Base-by-base conservation (phyloP, 2,329 filamentous ascomycete species). In the Metarhizium brunneum region DNA sequence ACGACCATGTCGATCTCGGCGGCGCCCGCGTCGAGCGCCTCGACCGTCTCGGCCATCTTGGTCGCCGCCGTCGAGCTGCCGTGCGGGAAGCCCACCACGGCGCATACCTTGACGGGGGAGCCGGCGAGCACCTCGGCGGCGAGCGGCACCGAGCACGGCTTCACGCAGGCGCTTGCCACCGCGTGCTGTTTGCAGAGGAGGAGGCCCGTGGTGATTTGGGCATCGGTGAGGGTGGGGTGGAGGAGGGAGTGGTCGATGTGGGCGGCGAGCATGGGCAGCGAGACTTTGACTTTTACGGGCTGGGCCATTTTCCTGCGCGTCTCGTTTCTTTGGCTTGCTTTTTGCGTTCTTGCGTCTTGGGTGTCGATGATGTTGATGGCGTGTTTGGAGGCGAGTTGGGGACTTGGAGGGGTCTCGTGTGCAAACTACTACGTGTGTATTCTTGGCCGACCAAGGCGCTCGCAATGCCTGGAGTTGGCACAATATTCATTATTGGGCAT, bases 171-270 rank as follows among this genome's bases (percentile, higher is more conserved):
- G 0, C 80, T 76, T 1, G 79, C 79, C 18, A 83, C 78, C 43
- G 70, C 65, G 67, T 78, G 71, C 16, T 73, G 68, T 53, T 71
- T 74, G 16, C 75, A 25, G 68, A 47, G 81, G 73, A 10, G 60
- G 1, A 84, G 73, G 3, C 81, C 81, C 1, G 68, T 62, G 2
- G 71, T 57, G 52, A 84, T 73, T 1, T 83, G 77, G 16, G 64
- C 65, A 62, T 84, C 81, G 25, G 25, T 7, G 81, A 85, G 76
- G 53, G 80, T 82, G 4, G 82, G 83, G 61, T 84, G 81, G 1
- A 85, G 73, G 16, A 85, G 74, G 13, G 80, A 83, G 65, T 84
- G 81, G 60, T 85, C 81, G 60, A 85, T 84, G 67, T 73, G 72
- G 60, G 78, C 78, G 59, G 79, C 77, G 54, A 83, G 65, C 57